phyloP scores from a whole-genome alignment of 2,329 filamentous ascomycete species.

The Zymoseptoria crescenta region DNA sequence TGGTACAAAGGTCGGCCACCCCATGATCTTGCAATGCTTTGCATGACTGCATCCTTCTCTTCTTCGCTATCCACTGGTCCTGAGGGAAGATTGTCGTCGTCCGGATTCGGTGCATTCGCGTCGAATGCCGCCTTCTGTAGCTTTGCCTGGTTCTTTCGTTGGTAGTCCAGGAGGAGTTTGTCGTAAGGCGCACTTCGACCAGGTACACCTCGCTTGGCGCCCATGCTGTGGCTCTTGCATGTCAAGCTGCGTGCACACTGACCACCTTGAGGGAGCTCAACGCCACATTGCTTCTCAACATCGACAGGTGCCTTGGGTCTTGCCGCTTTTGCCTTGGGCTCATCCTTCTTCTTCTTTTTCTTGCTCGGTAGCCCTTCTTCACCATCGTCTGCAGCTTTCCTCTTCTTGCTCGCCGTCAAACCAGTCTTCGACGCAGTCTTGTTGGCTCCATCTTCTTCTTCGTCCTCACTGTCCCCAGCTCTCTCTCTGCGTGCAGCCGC shows the following conservation, averaged over 20 bases:
- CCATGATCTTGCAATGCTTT: conserved; percentile 58
- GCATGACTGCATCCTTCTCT: conserved; percentile 84
- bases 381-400: conserved; percentile 45
- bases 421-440: conserved; percentile 25
- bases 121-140: conserved; percentile 95
- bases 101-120: conserved; percentile 72
- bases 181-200: conserved; percentile 83
- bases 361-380: conserved; percentile 69
- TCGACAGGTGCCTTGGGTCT: conserved; percentile 88
- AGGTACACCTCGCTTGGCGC: conserved; percentile 80
- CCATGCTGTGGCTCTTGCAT: conserved; percentile 88
- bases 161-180: conserved; percentile 60
- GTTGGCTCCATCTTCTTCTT: conserved; percentile 26
- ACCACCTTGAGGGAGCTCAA: conserved; percentile 72
- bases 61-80: conserved; percentile 89
- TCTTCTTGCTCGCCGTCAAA: conserved; percentile 33
- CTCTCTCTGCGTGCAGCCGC: conserved; percentile 40
- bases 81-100: conserved; percentile 67
- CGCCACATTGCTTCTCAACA: conserved; percentile 87
- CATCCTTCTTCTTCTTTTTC: conserved; percentile 64
- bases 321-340: conserved; percentile 53
- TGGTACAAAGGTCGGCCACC: conserved; percentile 70
- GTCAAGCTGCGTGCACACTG: conserved; percentile 81
- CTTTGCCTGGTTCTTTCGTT: conserved; percentile 98
- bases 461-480: conserved; percentile 34